Evolutionary conservation across 129 eudicot genomes (phyloP).

Genomic region (Artemisia argyi): DNA sequence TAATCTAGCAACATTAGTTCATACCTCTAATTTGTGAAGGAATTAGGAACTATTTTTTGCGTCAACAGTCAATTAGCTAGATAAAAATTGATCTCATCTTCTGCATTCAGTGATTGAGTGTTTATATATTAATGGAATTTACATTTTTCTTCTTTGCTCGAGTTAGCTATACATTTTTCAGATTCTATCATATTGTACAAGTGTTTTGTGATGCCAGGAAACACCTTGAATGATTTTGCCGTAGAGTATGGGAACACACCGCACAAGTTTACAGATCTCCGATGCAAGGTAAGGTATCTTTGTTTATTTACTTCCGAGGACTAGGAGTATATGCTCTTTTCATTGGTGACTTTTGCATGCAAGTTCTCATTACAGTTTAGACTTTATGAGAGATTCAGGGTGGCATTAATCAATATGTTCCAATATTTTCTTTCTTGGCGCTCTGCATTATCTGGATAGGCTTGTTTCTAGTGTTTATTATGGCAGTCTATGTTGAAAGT

Average conservation of each 20-base stretch:
- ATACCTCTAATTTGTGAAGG: conserved; percentile 21
- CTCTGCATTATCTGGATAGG: too few species aligned
- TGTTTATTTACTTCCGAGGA: background rate
- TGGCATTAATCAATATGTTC: too few species aligned
- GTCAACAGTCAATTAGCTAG: background rate
- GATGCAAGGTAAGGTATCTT: conserved; percentile 3
- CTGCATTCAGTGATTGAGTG: conserved; percentile 15
- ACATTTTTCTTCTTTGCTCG: background rate
- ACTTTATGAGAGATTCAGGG: background rate
- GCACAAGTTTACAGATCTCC: background rate
- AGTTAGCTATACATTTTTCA: conserved; percentile 8
- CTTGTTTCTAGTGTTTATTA: too few species aligned
- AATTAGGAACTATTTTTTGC: conserved; percentile 15
- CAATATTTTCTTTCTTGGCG: too few species aligned
- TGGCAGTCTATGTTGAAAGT: too few species aligned
- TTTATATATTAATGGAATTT: background rate
- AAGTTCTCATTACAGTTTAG: background rate
- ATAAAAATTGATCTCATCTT: background rate
- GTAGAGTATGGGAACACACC: conserved; percentile 4
- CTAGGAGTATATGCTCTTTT: background rate
- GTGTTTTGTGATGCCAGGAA: conserved; percentile 15
- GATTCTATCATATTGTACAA: conserved; percentile 17
- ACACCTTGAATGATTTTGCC: conserved; percentile 12
- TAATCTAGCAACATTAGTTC: conserved; percentile 21
- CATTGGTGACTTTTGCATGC: background rate